phyloP scores from a whole-genome alignment of 495 filamentous ascomycete genomes.

The Astrothelium macrocarpum region DNA sequence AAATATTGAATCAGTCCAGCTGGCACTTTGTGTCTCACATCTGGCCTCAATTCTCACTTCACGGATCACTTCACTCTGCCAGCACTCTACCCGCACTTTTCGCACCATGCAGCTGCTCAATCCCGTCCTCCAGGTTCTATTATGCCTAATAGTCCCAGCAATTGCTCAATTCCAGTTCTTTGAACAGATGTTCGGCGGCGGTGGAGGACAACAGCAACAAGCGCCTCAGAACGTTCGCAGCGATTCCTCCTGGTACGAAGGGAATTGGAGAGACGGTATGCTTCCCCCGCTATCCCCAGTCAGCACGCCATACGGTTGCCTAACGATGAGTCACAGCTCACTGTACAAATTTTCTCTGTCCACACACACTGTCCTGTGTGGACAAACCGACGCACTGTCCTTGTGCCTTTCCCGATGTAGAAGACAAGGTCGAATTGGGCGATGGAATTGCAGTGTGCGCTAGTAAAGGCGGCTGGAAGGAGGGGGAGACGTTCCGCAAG shows the following conservation, averaged over 20 bases:
- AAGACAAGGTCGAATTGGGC: conserved; percentile 82
- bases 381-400: conserved; percentile 91
- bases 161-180: conserved; percentile 64
- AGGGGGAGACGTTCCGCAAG: conserved; percentile 32
- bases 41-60: background rate
- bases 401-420: conserved; percentile 66
- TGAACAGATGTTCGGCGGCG: conserved; percentile 69
- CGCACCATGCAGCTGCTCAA: conserved; percentile 14
- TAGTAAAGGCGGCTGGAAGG: conserved; percentile 64
- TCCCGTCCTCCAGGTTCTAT: conserved; percentile 27
- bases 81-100: no score
- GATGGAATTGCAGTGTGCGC: conserved; percentile 74
- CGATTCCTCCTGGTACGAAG: conserved; percentile 67
- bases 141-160: conserved; percentile 41
- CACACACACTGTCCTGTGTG: conserved; percentile 80
- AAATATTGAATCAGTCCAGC: conserved; percentile 2
- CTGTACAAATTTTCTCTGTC: conserved; percentile 88
- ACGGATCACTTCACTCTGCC: background rate
- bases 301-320: background rate
- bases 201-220: conserved; percentile 51
- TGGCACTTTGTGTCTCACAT: background rate
- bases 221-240: conserved; percentile 66
- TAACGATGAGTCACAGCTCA: conserved; percentile 39
- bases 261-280: conserved; percentile 56
- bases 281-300: conserved; percentile 4